A percentile compares a stretch with the other conserved stretches of the same genome.
Conservation (phyloP, 2,329 filamentous ascomycete genomes). For the Aspergillus sp. region DNA sequence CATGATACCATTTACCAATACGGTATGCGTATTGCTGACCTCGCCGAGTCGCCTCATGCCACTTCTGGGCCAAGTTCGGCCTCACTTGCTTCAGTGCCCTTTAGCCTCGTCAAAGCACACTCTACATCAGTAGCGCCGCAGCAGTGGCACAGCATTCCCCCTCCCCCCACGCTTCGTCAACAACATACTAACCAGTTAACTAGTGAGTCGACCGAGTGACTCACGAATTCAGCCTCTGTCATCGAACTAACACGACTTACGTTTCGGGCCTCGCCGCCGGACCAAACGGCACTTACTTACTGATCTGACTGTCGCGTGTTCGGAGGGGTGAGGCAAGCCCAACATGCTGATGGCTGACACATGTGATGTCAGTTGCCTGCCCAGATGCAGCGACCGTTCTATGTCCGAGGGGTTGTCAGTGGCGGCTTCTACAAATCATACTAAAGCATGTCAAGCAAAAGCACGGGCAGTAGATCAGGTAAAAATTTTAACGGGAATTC, state of each 20-base stretch:
- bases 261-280: not conserved
- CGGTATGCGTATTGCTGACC: conserved; percentile 1
- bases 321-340: not conserved
- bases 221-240: not conserved
- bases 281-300: not conserved
- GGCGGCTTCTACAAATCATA: not conserved
- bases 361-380: not conserved
- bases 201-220: not conserved
- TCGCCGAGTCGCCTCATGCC: not conserved
- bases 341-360: not conserved
- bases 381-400: not conserved
- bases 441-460: not conserved
- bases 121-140: too few species aligned
- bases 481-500: not conserved
- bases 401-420: not conserved
- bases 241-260: not conserved
- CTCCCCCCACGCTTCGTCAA: not conserved
- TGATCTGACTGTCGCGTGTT: not conserved
- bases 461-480: not conserved
- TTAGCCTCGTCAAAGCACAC: too few species aligned
- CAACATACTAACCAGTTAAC: not conserved
- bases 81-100: not conserved
- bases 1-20: not conserved
- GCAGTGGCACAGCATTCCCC: not conserved
- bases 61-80: not conserved